These are phyloP conservation scores for Paraleonurus japonicus DNA, from an alignment of 257 asterid genomes.

Conservation along the genomic window DNA sequence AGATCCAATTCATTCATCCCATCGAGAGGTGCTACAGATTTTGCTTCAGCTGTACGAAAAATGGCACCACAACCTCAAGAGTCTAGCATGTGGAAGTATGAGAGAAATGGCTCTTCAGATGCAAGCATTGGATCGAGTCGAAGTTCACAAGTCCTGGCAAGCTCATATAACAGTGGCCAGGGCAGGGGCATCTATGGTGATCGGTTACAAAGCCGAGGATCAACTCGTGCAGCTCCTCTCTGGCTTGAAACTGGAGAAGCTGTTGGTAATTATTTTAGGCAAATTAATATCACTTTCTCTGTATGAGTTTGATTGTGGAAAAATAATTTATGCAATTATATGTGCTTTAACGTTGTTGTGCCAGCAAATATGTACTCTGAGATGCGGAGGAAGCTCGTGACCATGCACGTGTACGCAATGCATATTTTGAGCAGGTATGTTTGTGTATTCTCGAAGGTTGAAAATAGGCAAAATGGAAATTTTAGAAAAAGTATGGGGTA, in stretches of 20 bases:
- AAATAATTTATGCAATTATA: constrained; percentile 30
- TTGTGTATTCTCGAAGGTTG: constrained; percentile 21
- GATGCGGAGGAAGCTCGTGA: constrained; percentile 98
- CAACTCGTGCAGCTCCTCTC: constrained; percentile 61
- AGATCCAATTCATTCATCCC: constrained; percentile 67
- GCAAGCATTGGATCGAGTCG: constrained; percentile 83
- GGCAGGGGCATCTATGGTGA: constrained; percentile 57
- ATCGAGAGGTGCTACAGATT: constrained; percentile 75
- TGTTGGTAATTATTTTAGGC: constrained; percentile 70
- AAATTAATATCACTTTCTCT: constrained; percentile 21
- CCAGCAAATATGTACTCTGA: constrained; percentile 95
- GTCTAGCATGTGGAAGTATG: constrained; percentile 79
- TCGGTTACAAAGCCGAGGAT: constrained; percentile 64
- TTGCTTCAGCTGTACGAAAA: constrained; percentile 88
- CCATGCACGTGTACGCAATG: constrained; percentile 94
- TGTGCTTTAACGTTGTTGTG: constrained; percentile 63
- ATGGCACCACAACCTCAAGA: constrained; percentile 84
- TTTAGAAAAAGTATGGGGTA: background rate
- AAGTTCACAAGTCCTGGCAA: constrained; percentile 63
- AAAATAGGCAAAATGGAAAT: background rate
- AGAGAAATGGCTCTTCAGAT: constrained; percentile 61
- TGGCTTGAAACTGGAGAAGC: constrained; percentile 99
- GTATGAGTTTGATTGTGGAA: constrained; percentile 25
- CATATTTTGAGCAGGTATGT: constrained; percentile 93
- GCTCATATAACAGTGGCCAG: constrained; percentile 62